phyloP scores from a whole-genome alignment of 2,329 filamentous ascomycete genomes.

The Moelleriella libera region DNA sequence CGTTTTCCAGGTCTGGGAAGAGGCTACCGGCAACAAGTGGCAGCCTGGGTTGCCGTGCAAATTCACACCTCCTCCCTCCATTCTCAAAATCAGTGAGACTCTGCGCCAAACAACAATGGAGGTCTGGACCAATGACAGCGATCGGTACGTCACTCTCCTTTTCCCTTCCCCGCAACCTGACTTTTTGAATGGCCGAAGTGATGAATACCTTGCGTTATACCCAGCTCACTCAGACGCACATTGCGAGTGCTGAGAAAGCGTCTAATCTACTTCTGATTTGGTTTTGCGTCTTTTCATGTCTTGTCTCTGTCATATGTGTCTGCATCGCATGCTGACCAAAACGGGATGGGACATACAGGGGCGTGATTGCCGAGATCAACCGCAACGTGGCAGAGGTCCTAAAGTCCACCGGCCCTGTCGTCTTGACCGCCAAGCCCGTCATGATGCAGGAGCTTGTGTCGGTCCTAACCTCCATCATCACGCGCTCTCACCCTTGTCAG shows the following conservation, averaged over 20 bases:
- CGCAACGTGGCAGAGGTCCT: conserved; percentile 82
- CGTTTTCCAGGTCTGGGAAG: conserved; percentile 77
- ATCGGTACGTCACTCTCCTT: conserved; percentile 56
- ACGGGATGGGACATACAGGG: conserved; percentile 31
- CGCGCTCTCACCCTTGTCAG: conserved; percentile 84
- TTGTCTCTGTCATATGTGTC: conserved; percentile 7
- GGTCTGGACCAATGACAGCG: conserved; percentile 79
- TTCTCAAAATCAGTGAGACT: conserved; percentile 74
- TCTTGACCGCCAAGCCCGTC: conserved; percentile 55
- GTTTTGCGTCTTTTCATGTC: neutral
- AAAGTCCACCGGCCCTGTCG: conserved; percentile 77
- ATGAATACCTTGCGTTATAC: conserved; percentile 90
- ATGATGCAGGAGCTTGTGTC: conserved; percentile 65
- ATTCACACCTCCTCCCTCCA: conserved; percentile 61
- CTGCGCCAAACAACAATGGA: conserved; percentile 73
- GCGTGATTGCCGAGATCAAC: conserved; percentile 89
- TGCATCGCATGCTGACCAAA: neutral
- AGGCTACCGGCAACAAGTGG: conserved; percentile 65
- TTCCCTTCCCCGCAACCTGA: conserved; percentile 6
- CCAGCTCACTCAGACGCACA: conserved; percentile 99
- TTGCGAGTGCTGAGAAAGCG: conserved; percentile 80
- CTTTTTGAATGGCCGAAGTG: conserved; percentile 33
- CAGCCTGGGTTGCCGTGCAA: conserved; percentile 74
- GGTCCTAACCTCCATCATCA: conserved; percentile 65
- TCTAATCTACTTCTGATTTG: conserved; percentile 25